Percentiles rank a stretch among this genome's conserved stretches.
phyloP scores from a whole-genome alignment of 2,329 filamentous ascomycete species.

The Aureobasidium leucospermi region DNA sequence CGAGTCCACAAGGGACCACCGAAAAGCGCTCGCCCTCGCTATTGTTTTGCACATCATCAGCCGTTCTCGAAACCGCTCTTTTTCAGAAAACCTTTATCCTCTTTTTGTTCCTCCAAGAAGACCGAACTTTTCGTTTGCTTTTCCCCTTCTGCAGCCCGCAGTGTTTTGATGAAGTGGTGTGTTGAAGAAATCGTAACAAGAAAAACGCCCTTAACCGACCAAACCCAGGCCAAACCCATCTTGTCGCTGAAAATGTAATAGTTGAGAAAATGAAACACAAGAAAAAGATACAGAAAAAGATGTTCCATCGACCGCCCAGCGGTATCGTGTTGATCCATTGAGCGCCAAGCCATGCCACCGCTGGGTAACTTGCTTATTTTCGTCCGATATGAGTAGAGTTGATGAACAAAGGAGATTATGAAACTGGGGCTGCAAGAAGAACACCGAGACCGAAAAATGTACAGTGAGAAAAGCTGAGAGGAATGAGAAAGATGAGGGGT shows the following conservation, averaged over 20 bases:
- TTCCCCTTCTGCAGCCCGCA: constrained; percentile 13
- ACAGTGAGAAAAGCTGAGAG: constrained; percentile 2
- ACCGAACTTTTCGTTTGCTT: constrained; percentile 11
- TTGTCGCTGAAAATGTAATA: constrained; percentile 11
- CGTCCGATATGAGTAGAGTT: constrained; percentile 5
- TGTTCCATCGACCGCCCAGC: constrained; percentile 8
- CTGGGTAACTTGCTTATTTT: not conserved
- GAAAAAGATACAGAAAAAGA: constrained; percentile 10
- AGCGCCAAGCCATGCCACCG: not conserved
- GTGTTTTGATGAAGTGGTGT: constrained; percentile 8
- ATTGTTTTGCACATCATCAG: constrained; percentile 12
- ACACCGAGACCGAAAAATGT: not conserved
- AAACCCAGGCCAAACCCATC: constrained; percentile 8
- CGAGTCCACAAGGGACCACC: constrained; percentile 10
- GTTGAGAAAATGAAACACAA: constrained; percentile 9
- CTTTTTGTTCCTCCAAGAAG: constrained; percentile 1
- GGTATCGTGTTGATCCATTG: not conserved
- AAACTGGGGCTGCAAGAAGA: constrained; percentile 11
- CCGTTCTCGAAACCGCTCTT: constrained; percentile 9
- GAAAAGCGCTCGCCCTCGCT: constrained; percentile 12
- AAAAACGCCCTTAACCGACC: constrained; percentile 6
- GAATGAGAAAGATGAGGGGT: not conserved
- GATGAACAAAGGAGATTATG: constrained; percentile 10
- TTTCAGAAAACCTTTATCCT: constrained; percentile 12
- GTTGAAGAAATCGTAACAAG: not conserved